Percentiles rank a stretch among this genome's conserved stretches.
Evolutionary conservation across 2,329 filamentous ascomycete species (phyloP).

Genomic region (Nothophaeocryptopus gaeumannii): DNA sequence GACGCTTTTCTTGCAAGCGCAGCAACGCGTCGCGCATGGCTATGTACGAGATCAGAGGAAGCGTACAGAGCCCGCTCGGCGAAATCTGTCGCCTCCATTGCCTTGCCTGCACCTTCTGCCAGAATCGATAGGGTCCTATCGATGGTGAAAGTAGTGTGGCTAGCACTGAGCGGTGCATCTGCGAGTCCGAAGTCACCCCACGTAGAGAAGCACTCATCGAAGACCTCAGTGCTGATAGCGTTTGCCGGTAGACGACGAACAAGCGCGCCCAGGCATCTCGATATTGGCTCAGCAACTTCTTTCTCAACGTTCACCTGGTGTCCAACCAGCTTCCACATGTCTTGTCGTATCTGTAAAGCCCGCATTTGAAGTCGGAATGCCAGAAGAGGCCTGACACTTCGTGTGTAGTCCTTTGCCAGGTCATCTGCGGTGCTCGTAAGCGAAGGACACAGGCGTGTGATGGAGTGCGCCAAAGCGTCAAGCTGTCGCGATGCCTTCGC

Average conservation of each 20-base stretch:
- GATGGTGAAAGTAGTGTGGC: conserved; percentile 9
- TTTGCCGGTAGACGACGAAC: conserved; percentile 22
- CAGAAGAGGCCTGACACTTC: conserved; percentile 56
- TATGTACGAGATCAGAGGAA: conserved; percentile 14
- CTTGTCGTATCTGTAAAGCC: conserved; percentile 60
- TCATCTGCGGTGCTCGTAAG: conserved; percentile 63
- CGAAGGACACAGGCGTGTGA: conserved; percentile 66
- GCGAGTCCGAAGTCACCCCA: background rate
- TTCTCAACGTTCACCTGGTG: conserved; percentile 61
- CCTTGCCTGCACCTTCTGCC: conserved; percentile 16
- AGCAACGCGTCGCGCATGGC: conserved; percentile 22
- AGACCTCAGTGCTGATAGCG: background rate
- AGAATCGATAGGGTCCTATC: conserved; percentile 19
- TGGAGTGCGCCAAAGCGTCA: conserved; percentile 62
- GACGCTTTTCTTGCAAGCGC: background rate
- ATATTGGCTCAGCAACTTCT: conserved; percentile 64
- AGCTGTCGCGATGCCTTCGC: conserved; percentile 64
- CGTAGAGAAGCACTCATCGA: conserved; percentile 7
- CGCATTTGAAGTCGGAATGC: conserved; percentile 64
- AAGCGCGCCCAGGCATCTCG: conserved; percentile 62
- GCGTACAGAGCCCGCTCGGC: conserved; percentile 13
- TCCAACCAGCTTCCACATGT: conserved; percentile 63
- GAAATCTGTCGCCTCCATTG: conserved; percentile 11
- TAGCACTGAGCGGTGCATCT: background rate
- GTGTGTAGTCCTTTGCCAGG: conserved; percentile 51